Evolutionary conservation across 2,329 filamentous ascomycete species (phyloP).

Genomic region (Arthrobotrys sphaeroides): DNA sequence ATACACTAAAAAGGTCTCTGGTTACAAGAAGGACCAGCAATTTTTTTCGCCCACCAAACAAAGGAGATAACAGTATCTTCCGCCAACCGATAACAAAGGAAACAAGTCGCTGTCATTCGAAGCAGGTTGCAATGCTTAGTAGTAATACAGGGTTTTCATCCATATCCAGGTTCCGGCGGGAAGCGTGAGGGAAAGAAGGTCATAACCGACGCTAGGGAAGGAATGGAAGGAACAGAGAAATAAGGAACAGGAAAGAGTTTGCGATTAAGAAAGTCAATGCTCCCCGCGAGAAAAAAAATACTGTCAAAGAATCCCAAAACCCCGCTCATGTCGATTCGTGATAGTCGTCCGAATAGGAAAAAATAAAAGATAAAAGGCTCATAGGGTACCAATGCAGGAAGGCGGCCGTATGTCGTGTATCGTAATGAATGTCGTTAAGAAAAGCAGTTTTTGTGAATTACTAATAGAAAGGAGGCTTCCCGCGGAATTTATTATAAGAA

Average conservation of each 20-base stretch:
- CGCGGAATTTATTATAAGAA: constrained; percentile 1
- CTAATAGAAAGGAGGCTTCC: constrained; percentile 16
- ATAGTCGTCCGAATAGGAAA: constrained; percentile 31
- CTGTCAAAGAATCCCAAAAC: constrained; percentile 10
- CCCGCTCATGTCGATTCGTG: constrained; percentile 50
- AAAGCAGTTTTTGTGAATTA: constrained; percentile 43
- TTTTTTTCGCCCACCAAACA: background rate
- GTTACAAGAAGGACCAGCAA: background rate
- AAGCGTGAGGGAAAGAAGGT: constrained; percentile 11
- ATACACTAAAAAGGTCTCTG: no score
- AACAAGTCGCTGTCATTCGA: background rate
- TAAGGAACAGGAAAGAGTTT: constrained; percentile 10
- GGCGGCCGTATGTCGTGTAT: constrained; percentile 37
- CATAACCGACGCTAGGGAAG: constrained; percentile 30
- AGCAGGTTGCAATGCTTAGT: background rate
- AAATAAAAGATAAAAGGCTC: background rate
- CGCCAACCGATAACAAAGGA: background rate
- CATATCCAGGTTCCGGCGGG: constrained; percentile 2
- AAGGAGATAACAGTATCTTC: background rate
- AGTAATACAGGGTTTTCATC: constrained; percentile 4
- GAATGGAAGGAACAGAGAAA: constrained; percentile 17
- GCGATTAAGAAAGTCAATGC: constrained; percentile 18
- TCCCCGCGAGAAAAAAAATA: constrained; percentile 20
- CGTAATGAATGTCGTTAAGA: constrained; percentile 50
- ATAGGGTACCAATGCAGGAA: constrained; percentile 8